Conservation (phyloP, 148 eudicot species). For the Nepenthes gracilis region DNA sequence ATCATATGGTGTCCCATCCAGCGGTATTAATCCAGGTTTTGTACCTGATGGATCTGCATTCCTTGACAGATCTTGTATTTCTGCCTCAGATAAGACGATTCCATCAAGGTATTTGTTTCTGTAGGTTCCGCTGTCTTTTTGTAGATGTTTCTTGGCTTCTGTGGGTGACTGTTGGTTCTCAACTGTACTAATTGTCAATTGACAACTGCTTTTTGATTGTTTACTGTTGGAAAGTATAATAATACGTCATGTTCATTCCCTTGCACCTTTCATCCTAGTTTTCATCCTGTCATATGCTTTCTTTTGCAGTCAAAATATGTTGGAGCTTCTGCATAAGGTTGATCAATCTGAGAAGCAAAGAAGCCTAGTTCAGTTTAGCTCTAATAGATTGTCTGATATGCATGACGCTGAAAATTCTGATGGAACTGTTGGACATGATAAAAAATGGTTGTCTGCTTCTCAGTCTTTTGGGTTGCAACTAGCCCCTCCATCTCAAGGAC, state of each 20-base stretch:
- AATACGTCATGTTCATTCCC: not conserved
- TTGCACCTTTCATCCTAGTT: constrained; percentile 12
- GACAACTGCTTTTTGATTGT: no score
- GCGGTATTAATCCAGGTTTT: not conserved
- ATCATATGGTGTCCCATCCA: constrained; percentile 19
- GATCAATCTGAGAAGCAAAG: constrained; percentile 55
- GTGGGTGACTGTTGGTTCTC: no score
- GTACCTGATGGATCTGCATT: not conserved
- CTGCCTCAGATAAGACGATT: constrained; percentile 25
- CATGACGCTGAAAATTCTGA: constrained; percentile 25
- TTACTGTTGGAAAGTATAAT: not conserved
- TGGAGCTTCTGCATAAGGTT: constrained; percentile 81
- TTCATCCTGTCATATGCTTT: constrained; percentile 21
- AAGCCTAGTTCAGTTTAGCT: constrained; percentile 13
- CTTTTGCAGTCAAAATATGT: constrained; percentile 64
- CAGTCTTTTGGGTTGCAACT: constrained; percentile 76
- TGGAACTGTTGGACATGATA: constrained; percentile 35
- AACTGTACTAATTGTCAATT: no score
- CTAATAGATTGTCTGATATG: constrained; percentile 22
- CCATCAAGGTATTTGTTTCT: constrained; percentile 34
- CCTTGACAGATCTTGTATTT: not conserved
- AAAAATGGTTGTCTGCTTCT: constrained; percentile 39
- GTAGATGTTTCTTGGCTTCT: no score
- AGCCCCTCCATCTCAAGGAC: constrained; percentile 67
- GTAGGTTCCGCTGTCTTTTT: not conserved